These are phyloP conservation scores for Xylaria sp. DNA, from an alignment of 2,329 filamentous ascomycete genomes.

Conservation along the genomic window DNA sequence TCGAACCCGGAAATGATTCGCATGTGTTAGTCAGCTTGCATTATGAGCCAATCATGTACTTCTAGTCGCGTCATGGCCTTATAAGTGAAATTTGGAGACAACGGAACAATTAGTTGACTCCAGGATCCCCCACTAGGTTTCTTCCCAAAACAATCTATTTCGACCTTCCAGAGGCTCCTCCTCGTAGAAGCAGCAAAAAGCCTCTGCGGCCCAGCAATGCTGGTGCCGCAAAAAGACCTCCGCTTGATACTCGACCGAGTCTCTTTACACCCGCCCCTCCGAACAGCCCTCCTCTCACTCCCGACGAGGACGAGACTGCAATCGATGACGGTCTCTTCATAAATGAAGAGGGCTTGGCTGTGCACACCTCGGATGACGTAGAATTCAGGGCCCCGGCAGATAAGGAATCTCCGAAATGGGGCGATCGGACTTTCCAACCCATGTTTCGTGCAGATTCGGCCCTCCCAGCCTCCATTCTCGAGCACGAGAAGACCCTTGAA, in stretches of 20 bases:
- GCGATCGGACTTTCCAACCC: conserved; percentile 79
- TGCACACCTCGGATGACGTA: conserved; percentile 62
- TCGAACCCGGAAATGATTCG: not conserved
- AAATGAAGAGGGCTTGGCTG: conserved; percentile 68
- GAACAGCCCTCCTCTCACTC: conserved; percentile 67
- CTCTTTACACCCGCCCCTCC: conserved; percentile 62
- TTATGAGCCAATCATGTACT: conserved; percentile 18
- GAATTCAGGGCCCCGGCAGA: conserved; percentile 75
- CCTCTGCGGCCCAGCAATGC: conserved; percentile 44
- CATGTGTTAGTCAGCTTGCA: not conserved
- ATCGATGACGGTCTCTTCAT: conserved; percentile 56
- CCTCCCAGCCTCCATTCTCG: conserved; percentile 79
- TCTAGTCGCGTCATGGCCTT: not conserved
- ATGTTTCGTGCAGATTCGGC: conserved; percentile 78
- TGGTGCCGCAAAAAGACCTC: conserved; percentile 45
- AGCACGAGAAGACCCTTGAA: conserved; percentile 68
- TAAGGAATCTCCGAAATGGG: conserved; percentile 81
- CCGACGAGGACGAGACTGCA: conserved; percentile 58
- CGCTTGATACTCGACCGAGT: conserved; percentile 59
- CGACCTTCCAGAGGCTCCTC: conserved; percentile 67
- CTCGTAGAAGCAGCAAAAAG: conserved; percentile 47
- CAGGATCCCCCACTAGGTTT: conserved; percentile 70
- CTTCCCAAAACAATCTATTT: conserved; percentile 94
- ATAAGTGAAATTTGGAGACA: not conserved
- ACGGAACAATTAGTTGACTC: conserved; percentile 17